These are phyloP conservation scores for Forsythia viridissima DNA, from an alignment of 257 asterid genomes.

Conservation along the genomic window DNA sequence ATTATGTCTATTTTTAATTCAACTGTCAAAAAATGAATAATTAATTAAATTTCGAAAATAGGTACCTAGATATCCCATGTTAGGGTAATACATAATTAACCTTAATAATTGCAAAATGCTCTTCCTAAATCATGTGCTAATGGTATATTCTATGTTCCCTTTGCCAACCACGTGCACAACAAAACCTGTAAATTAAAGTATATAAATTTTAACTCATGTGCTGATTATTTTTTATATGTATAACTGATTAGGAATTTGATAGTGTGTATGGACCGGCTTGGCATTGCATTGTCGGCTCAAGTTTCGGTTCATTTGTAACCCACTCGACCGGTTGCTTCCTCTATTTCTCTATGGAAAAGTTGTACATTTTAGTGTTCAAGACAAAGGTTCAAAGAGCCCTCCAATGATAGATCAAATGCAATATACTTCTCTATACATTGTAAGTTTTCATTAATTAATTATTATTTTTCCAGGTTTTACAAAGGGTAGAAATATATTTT, in stretches of 20 bases:
- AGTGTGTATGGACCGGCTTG: slow-evolving; percentile 77
- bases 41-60: neutral
- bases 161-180: slow-evolving; percentile 26
- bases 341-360: slow-evolving; percentile 70
- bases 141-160: slow-evolving; percentile 4
- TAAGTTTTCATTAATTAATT: neutral
- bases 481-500: neutral
- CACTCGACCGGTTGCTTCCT: slow-evolving; percentile 70
- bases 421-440: neutral
- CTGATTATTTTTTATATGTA: neutral
- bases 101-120: slow-evolving; percentile 4
- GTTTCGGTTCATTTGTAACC: slow-evolving; percentile 79
- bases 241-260: slow-evolving; percentile 61
- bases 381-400: slow-evolving; percentile 58
- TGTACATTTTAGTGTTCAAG: slow-evolving; percentile 62
- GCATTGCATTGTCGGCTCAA: slow-evolving; percentile 83
- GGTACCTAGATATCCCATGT: neutral
- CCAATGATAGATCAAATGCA: neutral
- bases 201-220: neutral
- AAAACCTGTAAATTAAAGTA: neutral
- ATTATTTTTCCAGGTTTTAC: neutral
- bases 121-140: slow-evolving; percentile 24
- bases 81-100: neutral
- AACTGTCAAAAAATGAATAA: neutral
- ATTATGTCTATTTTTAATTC: too few species aligned